phyloP scores from a whole-genome alignment of 2,329 filamentous ascomycete species.

The Fusarium succisae region DNA sequence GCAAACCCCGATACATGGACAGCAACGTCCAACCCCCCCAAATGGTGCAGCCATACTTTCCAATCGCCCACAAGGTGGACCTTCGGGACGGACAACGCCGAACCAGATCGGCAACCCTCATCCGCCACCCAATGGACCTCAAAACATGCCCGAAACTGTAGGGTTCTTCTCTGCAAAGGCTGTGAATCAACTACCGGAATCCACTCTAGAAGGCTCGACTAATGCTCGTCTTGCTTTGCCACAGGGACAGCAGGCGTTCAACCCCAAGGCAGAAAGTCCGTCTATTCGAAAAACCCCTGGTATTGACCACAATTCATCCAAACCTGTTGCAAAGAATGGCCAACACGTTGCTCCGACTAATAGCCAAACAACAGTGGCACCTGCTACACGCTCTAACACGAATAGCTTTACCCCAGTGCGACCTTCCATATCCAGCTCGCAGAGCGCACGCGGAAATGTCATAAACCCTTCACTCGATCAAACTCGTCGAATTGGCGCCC shows the following conservation, averaged over 20 bases:
- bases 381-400: slow-evolving; percentile 35
- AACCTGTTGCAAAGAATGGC: slow-evolving; percentile 70
- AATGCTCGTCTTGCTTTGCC: slow-evolving; percentile 54
- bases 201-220: slow-evolving; percentile 48
- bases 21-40: slow-evolving; percentile 35
- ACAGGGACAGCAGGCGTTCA: slow-evolving; percentile 67
- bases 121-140: slow-evolving; percentile 43
- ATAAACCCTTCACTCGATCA: slow-evolving; percentile 65
- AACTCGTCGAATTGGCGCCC: slow-evolving; percentile 67
- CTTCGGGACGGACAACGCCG: slow-evolving; percentile 23
- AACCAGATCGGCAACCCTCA: slow-evolving; percentile 41
- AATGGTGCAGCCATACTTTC: slow-evolving; percentile 36
- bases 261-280: slow-evolving; percentile 79
- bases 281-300: slow-evolving; percentile 91
- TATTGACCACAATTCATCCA: slow-evolving; percentile 81
- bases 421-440: slow-evolving; percentile 41
- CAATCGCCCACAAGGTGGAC: slow-evolving; percentile 34
- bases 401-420: slow-evolving; percentile 46
- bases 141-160: slow-evolving; percentile 53
- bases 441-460: slow-evolving; percentile 51
- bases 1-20: slow-evolving; percentile 48
- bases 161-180: slow-evolving; percentile 78
- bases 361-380: slow-evolving; percentile 39
- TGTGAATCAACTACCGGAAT: slow-evolving; percentile 64
- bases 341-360: slow-evolving; percentile 60